Evolutionary conservation across 2,329 filamentous ascomycete species (phyloP).

Genomic region (Zarea fungicola): DNA sequence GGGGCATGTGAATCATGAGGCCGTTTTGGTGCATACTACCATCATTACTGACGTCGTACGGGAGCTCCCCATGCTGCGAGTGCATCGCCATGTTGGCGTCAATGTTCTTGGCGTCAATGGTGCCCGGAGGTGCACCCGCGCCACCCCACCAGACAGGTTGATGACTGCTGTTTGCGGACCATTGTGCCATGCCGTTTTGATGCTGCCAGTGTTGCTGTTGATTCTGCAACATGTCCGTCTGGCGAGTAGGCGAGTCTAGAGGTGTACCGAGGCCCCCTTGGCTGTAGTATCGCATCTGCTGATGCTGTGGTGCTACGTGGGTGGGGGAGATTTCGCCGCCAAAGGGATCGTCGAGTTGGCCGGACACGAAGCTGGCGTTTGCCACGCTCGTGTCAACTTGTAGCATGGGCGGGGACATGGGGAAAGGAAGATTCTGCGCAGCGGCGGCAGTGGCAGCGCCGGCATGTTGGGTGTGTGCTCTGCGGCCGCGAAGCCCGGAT

Average conservation of each 20-base stretch:
- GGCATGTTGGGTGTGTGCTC: constrained; percentile 16
- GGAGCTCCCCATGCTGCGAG: constrained; percentile 13
- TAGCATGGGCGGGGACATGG: constrained; percentile 16
- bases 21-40: constrained; percentile 22
- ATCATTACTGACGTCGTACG: constrained; percentile 8
- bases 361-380: constrained; percentile 27
- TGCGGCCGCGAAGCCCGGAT: constrained; percentile 16
- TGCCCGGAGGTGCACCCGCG: constrained; percentile 20
- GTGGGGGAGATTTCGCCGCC: constrained; percentile 25
- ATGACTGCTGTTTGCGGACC: constrained; percentile 11
- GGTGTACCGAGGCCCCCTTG: constrained; percentile 31
- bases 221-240: constrained; percentile 19
- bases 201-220: constrained; percentile 18
- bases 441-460: neutral
- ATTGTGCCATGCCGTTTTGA: constrained; percentile 13
- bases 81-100: constrained; percentile 26
- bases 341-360: constrained; percentile 36
- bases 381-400: constrained; percentile 23
- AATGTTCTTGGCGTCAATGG: constrained; percentile 28
- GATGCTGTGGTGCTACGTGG: constrained; percentile 14
- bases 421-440: constrained; percentile 6
- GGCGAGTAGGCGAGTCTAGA: constrained; percentile 33
- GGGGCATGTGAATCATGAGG: constrained; percentile 52
- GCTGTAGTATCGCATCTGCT: constrained; percentile 25
- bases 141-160: constrained; percentile 25